Evolutionary conservation across 768 basidiomycete genomes (phyloP), one percentile per base, ranked within the genome.

Genomic region (Asterophora parasitica): DNA sequence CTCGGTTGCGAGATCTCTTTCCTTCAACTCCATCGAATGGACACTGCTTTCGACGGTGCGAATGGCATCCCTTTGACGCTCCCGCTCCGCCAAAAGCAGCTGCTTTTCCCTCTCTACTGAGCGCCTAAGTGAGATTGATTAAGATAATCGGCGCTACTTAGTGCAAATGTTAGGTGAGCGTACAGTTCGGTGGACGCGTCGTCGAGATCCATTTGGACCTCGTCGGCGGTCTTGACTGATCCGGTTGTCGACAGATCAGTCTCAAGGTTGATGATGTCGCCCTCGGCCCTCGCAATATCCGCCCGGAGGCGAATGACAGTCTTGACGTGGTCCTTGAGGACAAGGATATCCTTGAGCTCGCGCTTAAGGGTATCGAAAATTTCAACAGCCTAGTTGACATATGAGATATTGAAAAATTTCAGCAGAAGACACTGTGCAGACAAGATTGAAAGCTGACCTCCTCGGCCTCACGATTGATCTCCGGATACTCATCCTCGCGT

Each of bases 191-290:
- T 69, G 1, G 75, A 71, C 17, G 94, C 61, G 1, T 68, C 65
- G 46, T 86, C 81, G 5, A 96, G 71, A 59, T 96, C 85, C 19
- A 57, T 67, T 62, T 97, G 88, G 12, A 97, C 85, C 39, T 94
- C 92, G 38, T 92, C 88, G 0, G 80, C 78, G 1, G 93, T 92
- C 65, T 82, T 89, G 11, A 79, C 77, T 28, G 85, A 86, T 2
- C 93, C 94, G 2, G 82, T 82, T 6, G 76, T 66, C 15, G 75
- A 68, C 12, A 99, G 74, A 39, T 87, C 81, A 39, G 69, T 68
- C 64, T 96, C 90, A 37, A 92, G 68, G 39, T 72, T 68, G 7
- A 62, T 52, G 37, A 86, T 77, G 32, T 92, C 89, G 34, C 75
- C 68, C 44, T 75, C 72, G 13, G 91, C 73, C 11, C 71, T 71